phyloP scores from a whole-genome alignment of 768 basidiomycete species.

The Suillus subaureus region DNA sequence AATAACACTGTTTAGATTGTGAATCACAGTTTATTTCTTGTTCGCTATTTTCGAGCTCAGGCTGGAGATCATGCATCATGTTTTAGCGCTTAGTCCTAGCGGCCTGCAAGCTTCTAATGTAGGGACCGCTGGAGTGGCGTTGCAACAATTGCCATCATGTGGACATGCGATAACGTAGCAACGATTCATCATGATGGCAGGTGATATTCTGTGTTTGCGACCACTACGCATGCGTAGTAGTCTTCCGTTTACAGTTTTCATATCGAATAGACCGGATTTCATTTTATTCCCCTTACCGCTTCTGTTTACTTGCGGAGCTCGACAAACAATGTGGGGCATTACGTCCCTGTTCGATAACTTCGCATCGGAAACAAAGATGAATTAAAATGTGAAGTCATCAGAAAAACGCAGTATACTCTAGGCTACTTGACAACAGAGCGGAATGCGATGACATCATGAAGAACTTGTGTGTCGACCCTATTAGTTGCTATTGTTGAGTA shows the following conservation, averaged over 20 bases:
- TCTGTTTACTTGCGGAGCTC: too few relatives aligned
- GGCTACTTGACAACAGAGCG: background rate
- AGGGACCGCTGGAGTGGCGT: background rate
- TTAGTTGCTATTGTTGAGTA: background rate
- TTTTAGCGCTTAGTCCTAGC: background rate
- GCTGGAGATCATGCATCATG: background rate
- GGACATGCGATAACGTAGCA: background rate
- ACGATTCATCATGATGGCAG: background rate
- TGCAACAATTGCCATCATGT: background rate
- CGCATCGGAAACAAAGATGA: background rate
- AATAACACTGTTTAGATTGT: background rate
- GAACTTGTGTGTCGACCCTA: too few relatives aligned
- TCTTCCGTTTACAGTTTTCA: background rate
- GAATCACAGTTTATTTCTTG: background rate
- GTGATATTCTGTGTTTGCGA: background rate
- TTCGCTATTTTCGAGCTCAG: background rate
- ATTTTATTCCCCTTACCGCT: too few relatives aligned
- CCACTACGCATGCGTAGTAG: background rate
- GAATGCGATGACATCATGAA: too few relatives aligned
- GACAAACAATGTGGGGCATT: background rate
- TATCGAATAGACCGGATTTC: too few relatives aligned
- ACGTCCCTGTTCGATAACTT: background rate
- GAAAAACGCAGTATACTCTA: background rate
- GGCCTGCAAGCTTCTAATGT: background rate
- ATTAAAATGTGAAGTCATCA: background rate